A percentile compares a stretch with the other conserved stretches of the same genome.
phyloP scores from a whole-genome alignment of 73 alveolate species.

The Urostyla sp. region DNA sequence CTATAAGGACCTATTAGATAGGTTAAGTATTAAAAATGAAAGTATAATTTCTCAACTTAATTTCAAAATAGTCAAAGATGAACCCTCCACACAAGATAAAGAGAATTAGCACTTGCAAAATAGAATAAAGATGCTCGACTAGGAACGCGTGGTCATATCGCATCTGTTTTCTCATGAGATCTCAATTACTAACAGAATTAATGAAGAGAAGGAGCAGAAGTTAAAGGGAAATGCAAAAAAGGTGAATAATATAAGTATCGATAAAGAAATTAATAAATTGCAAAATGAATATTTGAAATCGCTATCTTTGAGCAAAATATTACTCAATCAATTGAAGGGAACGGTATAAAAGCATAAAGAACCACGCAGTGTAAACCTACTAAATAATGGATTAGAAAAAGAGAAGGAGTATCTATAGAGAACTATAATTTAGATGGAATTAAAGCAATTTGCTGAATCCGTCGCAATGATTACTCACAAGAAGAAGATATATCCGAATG shows the following conservation, averaged over 20 bases:
- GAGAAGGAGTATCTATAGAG: constrained; percentile 54
- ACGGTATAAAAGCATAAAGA: background rate
- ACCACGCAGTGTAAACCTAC: constrained; percentile 5
- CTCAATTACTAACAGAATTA: no score
- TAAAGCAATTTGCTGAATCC: constrained; percentile 65
- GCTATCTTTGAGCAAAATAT: background rate
- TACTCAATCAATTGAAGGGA: background rate
- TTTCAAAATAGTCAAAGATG: no score
- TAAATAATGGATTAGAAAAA: background rate
- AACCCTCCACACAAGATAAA: no score
- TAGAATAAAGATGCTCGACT: no score
- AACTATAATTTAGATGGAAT: constrained; percentile 59
- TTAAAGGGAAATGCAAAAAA: background rate
- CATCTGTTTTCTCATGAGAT: no score
- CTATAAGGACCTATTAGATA: no score
- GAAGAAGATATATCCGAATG: background rate
- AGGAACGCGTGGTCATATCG: no score
- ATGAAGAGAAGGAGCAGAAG: background rate
- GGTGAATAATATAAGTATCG: background rate
- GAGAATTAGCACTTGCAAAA: no score
- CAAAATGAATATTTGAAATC: background rate
- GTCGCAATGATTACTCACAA: constrained; percentile 15
- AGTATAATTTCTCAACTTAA: no score
- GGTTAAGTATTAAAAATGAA: no score
- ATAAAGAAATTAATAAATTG: constrained; percentile 15